These are phyloP conservation scores for Sphagnum fallax DNA, from an alignment of 228 moss, liverwort and hornwort genomes.

Conservation along the genomic window DNA sequence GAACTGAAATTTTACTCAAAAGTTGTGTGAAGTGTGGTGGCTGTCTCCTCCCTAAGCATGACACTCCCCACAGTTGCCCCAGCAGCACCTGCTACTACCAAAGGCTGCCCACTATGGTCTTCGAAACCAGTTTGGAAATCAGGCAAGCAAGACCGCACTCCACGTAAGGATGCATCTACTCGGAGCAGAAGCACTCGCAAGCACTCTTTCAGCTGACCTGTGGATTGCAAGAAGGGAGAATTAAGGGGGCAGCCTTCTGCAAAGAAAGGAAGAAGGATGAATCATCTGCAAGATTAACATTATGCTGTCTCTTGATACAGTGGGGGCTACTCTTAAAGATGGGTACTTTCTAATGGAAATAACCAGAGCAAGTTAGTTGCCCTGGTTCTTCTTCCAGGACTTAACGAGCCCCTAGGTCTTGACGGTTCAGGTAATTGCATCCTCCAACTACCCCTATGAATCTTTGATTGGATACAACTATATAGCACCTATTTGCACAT, in stretches of 20 bases:
- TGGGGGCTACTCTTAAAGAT: no score
- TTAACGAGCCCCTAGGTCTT: no score
- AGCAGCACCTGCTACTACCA: constrained; percentile 79
- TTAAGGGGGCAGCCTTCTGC: constrained; percentile 1
- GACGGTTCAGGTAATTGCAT: no score
- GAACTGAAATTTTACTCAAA: constrained; percentile 46
- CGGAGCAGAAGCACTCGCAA: constrained; percentile 90
- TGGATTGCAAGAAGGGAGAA: constrained; percentile 10
- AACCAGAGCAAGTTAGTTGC: no score
- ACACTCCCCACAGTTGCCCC: constrained; percentile 78
- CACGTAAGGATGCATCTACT: constrained; percentile 87
- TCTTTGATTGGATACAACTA: constrained; percentile 10
- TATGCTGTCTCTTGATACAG: no score
- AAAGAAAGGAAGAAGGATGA: background rate
- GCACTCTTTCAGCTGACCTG: constrained; percentile 81
- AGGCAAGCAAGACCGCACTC: constrained; percentile 88
- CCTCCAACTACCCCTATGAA: no score
- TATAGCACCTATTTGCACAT: background rate
- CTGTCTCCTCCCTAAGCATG: constrained; percentile 68
- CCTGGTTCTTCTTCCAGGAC: no score
- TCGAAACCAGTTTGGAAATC: constrained; percentile 53
- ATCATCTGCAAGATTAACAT: no score
- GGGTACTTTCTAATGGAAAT: no score
- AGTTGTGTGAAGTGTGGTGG: constrained; percentile 65
- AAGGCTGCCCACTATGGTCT: constrained; percentile 17